Evolutionary conservation across 345 rosid genomes (phyloP).

Genomic region (sweet orange (Citrus sinensis)): DVS_A1.0 CM039163.1:33813001-33813500

Average conservation of each 20-base stretch:
- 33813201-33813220: too few relatives aligned
- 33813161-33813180: too few relatives aligned
- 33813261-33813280: too few relatives aligned
- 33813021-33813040: background rate
- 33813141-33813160: too few relatives aligned
- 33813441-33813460: conserved; percentile 8
- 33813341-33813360: conserved; percentile 30
- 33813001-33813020: background rate
- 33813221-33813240: too few relatives aligned
- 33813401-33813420: conserved; percentile 59
- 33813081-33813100: background rate
- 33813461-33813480: conserved; percentile 55
- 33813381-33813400: conserved; percentile 35
- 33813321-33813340: conserved; percentile 65
- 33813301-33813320: too few relatives aligned
- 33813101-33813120: background rate
- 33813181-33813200: too few relatives aligned
- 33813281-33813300: too few relatives aligned
- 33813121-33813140: too few relatives aligned
- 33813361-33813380: conserved; percentile 33
- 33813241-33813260: too few relatives aligned
- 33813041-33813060: background rate
- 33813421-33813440: conserved; percentile 58
- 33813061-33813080: background rate
- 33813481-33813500: conserved; percentile 31